Conservation (phyloP, 345 rosid genomes). For the Populus nigra region DNA sequence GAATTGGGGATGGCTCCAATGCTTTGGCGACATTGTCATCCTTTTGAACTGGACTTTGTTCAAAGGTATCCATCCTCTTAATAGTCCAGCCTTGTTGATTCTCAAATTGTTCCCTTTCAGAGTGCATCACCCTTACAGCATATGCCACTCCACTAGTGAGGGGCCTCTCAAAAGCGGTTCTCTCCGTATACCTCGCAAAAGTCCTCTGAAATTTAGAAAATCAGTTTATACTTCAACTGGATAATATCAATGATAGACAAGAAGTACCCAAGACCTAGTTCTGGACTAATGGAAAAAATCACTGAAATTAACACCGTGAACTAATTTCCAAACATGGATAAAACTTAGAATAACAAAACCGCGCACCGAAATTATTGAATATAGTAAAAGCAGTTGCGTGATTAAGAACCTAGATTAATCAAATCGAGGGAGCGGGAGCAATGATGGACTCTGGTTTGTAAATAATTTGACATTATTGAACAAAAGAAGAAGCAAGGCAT, state of each 20-base stretch:
- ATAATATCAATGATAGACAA: conserved; percentile 7
- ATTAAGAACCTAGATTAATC: conserved; percentile 7
- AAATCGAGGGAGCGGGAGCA: neutral
- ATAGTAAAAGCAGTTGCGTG: neutral
- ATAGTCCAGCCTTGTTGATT: conserved; percentile 92
- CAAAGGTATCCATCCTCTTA: conserved; percentile 69
- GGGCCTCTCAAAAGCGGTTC: conserved; percentile 98
- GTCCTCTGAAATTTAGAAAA: conserved; percentile 52
- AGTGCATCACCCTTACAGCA: conserved; percentile 84
- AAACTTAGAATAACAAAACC: neutral
- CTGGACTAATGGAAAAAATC: conserved; percentile 7
- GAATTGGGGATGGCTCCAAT: conserved; percentile 73
- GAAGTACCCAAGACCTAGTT: conserved; percentile 22
- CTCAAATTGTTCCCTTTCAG: conserved; percentile 92
- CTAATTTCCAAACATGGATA: neutral
- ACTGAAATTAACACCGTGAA: conserved; percentile 6
- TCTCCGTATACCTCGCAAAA: conserved; percentile 86
- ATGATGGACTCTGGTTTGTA: neutral
- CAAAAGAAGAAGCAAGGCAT: conserved; percentile 9
- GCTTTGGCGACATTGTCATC: conserved; percentile 59
- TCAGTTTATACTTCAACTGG: conserved; percentile 28
- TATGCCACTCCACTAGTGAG: conserved; percentile 98
- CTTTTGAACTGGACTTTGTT: conserved; percentile 77
- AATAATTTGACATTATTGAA: conserved; percentile 6
- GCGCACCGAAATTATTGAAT: neutral